These are phyloP conservation scores for Neospermospora avenae DNA, from an alignment of 2,329 filamentous ascomycete species.

Conservation along the genomic window DNA sequence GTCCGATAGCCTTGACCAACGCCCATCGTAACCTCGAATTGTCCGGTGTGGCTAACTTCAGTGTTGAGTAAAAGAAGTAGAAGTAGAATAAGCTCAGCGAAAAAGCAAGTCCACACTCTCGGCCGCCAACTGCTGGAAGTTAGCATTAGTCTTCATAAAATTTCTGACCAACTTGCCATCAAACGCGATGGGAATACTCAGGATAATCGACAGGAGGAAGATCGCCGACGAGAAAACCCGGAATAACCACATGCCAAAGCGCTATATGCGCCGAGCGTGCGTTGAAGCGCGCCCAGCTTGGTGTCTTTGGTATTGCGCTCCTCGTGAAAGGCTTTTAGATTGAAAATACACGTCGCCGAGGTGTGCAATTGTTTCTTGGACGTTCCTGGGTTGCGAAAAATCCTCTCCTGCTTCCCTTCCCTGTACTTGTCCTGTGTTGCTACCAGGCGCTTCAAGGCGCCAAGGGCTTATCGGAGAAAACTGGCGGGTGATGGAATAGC, in stretches of 20 bases:
- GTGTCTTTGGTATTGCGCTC: constrained; percentile 13
- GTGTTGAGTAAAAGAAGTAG: constrained; percentile 82
- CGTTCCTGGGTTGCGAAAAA: background rate
- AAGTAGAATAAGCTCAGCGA: constrained; percentile 85
- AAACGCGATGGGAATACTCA: constrained; percentile 95
- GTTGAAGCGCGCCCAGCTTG: constrained; percentile 40
- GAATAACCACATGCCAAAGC: constrained; percentile 73
- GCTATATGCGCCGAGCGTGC: constrained; percentile 48
- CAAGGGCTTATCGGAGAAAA: constrained; percentile 10
- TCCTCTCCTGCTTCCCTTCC: background rate
- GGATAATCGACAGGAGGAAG: constrained; percentile 88
- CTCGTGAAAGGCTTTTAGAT: constrained; percentile 3
- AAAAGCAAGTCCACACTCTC: constrained; percentile 90
- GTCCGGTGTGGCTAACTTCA: constrained; percentile 79
- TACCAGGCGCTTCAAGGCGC: constrained; percentile 16
- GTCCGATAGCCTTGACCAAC: constrained; percentile 65
- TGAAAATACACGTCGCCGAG: constrained; percentile 16
- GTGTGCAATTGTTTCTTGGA: background rate
- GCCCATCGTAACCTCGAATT: constrained; percentile 71
- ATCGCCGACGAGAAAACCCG: constrained; percentile 74
- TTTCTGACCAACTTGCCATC: constrained; percentile 51
- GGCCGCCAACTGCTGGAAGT: constrained; percentile 62
- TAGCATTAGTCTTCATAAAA: background rate
- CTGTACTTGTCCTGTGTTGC: constrained; percentile 4
- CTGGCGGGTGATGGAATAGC: constrained; percentile 3